phyloP scores from a whole-genome alignment of 2,329 filamentous ascomycete genomes.

The Fusarium concolor region DNA sequence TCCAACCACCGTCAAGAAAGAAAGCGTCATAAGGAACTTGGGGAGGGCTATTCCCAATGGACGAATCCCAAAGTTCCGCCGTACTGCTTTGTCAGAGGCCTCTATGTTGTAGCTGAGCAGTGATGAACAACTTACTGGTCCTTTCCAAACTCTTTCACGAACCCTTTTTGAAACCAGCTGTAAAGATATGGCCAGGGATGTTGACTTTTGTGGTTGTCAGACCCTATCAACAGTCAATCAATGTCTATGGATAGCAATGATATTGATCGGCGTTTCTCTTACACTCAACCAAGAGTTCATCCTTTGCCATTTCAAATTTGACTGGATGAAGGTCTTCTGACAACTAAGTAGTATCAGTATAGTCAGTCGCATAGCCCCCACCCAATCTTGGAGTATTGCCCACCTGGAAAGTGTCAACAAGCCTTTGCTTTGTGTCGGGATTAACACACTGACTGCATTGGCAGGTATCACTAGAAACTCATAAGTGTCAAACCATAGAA shows the following conservation, averaged over 20 bases:
- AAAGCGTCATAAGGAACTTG: constrained; percentile 67
- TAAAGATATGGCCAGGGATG: constrained; percentile 66
- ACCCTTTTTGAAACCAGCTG: constrained; percentile 35
- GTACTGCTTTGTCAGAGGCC: constrained; percentile 26
- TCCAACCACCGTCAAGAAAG: constrained; percentile 62
- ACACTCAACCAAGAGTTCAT: constrained; percentile 53
- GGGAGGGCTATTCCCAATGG: constrained; percentile 62
- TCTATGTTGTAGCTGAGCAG: not conserved
- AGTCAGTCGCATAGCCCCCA: not conserved
- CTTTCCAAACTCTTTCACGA: constrained; percentile 29
- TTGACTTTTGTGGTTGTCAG: constrained; percentile 74
- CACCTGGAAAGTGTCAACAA: constrained; percentile 57
- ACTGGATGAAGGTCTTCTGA: constrained; percentile 47
- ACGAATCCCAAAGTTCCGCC: constrained; percentile 42
- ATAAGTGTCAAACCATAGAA: constrained; percentile 17
- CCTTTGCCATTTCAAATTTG: constrained; percentile 42
- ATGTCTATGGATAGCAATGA: not conserved
- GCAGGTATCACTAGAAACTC: constrained; percentile 55
- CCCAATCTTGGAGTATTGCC: not conserved
- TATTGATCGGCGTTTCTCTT: constrained; percentile 7
- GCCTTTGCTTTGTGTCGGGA: constrained; percentile 56
- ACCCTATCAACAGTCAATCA: constrained; percentile 63
- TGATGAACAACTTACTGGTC: constrained; percentile 36
- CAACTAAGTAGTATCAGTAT: constrained; percentile 46
- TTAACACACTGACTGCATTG: constrained; percentile 57